These are phyloP conservation scores for Taxillus chinensis DNA, from an alignment of 164 flowering plant species.

Conservation along the genomic window DNA sequence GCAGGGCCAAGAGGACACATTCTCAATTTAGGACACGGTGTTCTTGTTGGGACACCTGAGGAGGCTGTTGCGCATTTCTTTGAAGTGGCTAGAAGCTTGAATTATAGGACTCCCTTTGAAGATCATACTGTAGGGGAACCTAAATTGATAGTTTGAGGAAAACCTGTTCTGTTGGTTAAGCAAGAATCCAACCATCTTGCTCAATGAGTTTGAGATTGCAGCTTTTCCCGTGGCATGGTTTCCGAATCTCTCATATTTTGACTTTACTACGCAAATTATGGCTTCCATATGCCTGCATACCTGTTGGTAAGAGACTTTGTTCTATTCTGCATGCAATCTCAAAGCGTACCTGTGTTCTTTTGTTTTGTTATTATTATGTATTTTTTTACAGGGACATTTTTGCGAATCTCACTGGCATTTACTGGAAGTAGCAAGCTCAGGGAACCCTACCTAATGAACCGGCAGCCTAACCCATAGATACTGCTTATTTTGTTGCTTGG, in stretches of 20 bases:
- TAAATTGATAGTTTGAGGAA: conserved; percentile 20
- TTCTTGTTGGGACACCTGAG: conserved; percentile 96
- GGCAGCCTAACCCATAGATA: too few species aligned
- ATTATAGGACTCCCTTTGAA: conserved; percentile 24
- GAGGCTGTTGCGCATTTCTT: conserved; percentile 96
- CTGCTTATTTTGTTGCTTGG: too few species aligned
- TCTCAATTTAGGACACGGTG: conserved; percentile 94
- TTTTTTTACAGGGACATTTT: too few species aligned
- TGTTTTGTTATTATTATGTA: too few species aligned
- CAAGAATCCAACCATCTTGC: not conserved
- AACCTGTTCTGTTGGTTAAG: too few species aligned
- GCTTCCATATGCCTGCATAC: not conserved
- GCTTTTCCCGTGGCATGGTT: not conserved
- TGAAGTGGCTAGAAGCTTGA: conserved; percentile 70
- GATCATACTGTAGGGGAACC: conserved; percentile 19
- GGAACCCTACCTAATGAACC: too few species aligned
- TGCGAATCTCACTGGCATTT: too few species aligned
- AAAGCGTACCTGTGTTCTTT: too few species aligned
- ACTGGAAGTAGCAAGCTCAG: too few species aligned
- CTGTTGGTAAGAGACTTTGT: conserved; percentile 1
- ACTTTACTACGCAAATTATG: too few species aligned
- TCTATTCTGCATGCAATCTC: not conserved
- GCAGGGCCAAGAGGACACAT: conserved; percentile 89
- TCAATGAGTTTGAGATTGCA: not conserved
- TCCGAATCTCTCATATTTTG: not conserved